Percentiles rank a stretch among this genome's conserved stretches.
phyloP scores from a whole-genome alignment of 306 rosid species.

The Ammopiptanthus mongolicus region DNA sequence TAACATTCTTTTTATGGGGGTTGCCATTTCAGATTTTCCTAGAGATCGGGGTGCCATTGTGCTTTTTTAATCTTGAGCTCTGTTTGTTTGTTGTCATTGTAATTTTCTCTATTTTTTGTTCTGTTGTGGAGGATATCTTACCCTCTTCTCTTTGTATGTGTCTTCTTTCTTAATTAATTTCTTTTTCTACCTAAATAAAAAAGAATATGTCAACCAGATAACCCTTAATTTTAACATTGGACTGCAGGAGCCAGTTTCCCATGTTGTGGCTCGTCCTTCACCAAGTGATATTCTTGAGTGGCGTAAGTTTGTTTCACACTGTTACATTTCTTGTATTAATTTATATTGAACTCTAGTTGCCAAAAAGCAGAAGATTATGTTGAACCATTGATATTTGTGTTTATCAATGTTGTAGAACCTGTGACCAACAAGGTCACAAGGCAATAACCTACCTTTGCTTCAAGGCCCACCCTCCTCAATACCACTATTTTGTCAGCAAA shows the following conservation, averaged over 20 bases:
- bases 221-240: slow-evolving; percentile 26
- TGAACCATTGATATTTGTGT: background rate
- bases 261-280: slow-evolving; percentile 89
- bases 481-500: background rate
- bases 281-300: slow-evolving; percentile 96
- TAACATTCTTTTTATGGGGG: background rate
- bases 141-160: background rate
- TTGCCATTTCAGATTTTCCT: background rate
- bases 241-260: slow-evolving; percentile 93
- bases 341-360: background rate
- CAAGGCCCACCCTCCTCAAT: background rate
- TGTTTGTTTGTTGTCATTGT: background rate
- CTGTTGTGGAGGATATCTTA: background rate
- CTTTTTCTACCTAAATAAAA: background rate
- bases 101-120: background rate
- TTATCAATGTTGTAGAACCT: background rate
- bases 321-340: background rate
- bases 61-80: background rate
- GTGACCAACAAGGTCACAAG: background rate
- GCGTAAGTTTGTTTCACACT: slow-evolving; percentile 69
- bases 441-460: background rate
- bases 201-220: background rate
- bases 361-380: background rate
- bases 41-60: background rate
- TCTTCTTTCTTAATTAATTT: background rate